Conservation (phyloP, 768 basidiomycete genomes). For the Coprinopsis cinerea region DNA sequence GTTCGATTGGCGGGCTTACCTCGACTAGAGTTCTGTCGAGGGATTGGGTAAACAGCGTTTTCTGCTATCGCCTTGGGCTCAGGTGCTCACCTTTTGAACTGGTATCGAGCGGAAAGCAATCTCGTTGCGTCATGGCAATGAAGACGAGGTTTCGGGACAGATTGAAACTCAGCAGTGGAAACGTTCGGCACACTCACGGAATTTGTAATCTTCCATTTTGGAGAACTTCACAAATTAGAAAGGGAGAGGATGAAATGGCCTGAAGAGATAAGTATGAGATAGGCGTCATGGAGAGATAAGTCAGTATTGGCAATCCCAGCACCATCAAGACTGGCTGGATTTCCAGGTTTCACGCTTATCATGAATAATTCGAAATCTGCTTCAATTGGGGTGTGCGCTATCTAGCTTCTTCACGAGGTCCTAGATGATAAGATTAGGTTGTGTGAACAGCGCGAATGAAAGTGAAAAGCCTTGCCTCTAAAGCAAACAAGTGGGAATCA, state of each 20-base stretch:
- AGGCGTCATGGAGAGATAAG: too few relatives aligned
- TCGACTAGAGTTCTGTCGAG: not conserved
- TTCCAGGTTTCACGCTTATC: too few relatives aligned
- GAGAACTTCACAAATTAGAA: not conserved
- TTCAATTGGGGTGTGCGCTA: too few relatives aligned
- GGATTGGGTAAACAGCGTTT: too few relatives aligned
- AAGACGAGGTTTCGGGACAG: not conserved
- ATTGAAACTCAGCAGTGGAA: not conserved
- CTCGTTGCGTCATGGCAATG: too few relatives aligned
- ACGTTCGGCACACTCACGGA: not conserved
- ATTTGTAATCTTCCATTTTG: not conserved
- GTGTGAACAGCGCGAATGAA: not conserved
- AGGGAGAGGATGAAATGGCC: too few relatives aligned
- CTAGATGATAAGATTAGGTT: not conserved
- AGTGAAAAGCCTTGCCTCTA: conserved; percentile 49
- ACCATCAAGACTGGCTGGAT: too few relatives aligned
- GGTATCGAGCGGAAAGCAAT: too few relatives aligned
- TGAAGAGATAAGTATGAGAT: too few relatives aligned
- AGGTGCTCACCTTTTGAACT: not conserved
- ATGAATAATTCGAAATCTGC: not conserved
- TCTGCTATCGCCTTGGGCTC: too few relatives aligned
- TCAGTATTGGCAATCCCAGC: too few relatives aligned
- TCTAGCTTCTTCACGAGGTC: conserved; percentile 8
- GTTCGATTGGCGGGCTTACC: too few relatives aligned
- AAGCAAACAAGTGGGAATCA: conserved; percentile 70